These are phyloP conservation scores for Malus hybrid DNA, from an alignment of 331 rosid species.

Conservation along the genomic window DNA sequence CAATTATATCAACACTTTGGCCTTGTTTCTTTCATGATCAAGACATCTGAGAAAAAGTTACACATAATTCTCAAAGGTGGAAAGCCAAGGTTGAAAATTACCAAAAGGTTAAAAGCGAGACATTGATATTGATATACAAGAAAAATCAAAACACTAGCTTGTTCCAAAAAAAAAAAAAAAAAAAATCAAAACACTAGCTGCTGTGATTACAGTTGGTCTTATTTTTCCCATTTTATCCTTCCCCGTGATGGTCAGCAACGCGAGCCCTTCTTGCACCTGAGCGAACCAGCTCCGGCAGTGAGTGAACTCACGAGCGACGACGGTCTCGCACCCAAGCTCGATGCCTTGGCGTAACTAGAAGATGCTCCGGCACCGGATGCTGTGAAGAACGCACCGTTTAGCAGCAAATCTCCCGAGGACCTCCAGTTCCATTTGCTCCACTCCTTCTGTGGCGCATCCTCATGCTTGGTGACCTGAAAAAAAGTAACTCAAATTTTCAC, in stretches of 20 bases:
- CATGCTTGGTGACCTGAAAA: constrained; percentile 64
- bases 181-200: constrained; percentile 13
- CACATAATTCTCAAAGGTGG: background rate
- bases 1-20: constrained; percentile 7
- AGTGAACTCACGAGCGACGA: constrained; percentile 56
- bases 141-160: constrained; percentile 14
- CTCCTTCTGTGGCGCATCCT: constrained; percentile 33
- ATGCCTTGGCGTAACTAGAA: constrained; percentile 75
- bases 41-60: background rate
- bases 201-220: constrained; percentile 22
- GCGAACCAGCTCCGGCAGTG: constrained; percentile 64
- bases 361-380: constrained; percentile 72
- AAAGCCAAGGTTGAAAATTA: constrained; percentile 44
- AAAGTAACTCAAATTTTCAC: background rate
- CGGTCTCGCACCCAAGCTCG: constrained; percentile 76
- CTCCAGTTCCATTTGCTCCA: constrained; percentile 98
- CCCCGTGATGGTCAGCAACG: constrained; percentile 37
- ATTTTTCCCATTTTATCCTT: background rate
- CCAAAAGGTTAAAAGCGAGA: constrained; percentile 7
- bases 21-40: background rate
- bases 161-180: too few species aligned
- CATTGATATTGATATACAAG: constrained; percentile 25
- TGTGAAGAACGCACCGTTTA: constrained; percentile 82
- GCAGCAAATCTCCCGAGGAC: constrained; percentile 61
- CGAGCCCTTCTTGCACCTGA: constrained; percentile 56